Evolutionary conservation across 352 stramenopile species (phyloP).

Genomic region (Thalassiosira livingstoniorum): DNA sequence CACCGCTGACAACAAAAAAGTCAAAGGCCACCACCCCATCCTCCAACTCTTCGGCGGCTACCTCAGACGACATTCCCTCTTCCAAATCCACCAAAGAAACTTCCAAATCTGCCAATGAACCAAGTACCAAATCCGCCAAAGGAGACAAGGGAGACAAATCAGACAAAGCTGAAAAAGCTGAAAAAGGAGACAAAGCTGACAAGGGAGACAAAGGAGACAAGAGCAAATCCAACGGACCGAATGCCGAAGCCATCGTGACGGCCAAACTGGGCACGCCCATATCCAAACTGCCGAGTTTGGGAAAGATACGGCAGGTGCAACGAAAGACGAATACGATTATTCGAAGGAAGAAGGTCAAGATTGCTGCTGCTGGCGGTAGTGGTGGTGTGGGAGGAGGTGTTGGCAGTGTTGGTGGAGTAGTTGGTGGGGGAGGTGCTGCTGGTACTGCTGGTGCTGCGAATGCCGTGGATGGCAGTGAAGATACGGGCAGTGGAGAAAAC

Average conservation of each 20-base stretch:
- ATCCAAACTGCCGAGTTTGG: constrained; percentile 40
- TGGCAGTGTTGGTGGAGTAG: not conserved
- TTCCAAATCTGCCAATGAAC: no score
- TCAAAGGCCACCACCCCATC: no score
- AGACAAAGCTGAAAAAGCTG: no score
- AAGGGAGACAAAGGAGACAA: no score
- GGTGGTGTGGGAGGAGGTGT: constrained; percentile 5
- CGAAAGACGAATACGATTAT: constrained; percentile 62
- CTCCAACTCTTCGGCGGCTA: no score
- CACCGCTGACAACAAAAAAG: no score
- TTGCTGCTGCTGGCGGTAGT: constrained; percentile 2
- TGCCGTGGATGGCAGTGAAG: constrained; percentile 19
- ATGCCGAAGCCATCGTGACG: constrained; percentile 36
- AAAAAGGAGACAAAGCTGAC: no score
- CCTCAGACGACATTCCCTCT: no score
- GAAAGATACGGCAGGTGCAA: constrained; percentile 48
- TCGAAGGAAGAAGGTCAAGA: constrained; percentile 46
- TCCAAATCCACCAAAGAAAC: no score
- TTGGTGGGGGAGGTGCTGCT: not conserved
- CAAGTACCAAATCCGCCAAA: no score
- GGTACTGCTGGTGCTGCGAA: constrained; percentile 8
- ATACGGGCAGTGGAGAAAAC: constrained; percentile 22
- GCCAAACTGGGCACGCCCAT: constrained; percentile 34
- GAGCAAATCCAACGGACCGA: no score
- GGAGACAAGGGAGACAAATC: no score